Evolutionary conservation across 148 eudicot species (phyloP).

Genomic region (Chenopodium berlandieri): DNA sequence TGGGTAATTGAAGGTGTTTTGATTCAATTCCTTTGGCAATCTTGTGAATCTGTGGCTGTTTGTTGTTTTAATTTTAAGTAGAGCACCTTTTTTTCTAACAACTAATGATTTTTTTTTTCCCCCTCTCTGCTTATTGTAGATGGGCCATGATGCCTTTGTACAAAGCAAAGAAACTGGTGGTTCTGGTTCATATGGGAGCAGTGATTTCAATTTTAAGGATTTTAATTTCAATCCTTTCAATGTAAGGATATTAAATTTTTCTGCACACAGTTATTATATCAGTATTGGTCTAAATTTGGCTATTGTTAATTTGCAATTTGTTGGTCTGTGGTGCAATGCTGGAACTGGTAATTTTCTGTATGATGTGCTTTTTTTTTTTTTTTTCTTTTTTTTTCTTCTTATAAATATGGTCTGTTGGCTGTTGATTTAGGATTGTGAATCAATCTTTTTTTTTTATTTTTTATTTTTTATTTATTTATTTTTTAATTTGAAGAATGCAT

Average conservation of each 20-base stretch:
- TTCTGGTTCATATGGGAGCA: slow-evolving; percentile 35
- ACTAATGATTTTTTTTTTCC: not conserved
- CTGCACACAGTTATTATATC: not conserved
- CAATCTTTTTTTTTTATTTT: no score
- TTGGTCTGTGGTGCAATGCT: not conserved
- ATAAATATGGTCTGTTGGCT: not conserved
- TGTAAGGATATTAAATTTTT: slow-evolving; percentile 42
- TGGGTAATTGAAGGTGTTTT: no score
- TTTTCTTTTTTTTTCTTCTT: no score
- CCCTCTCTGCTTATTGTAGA: slow-evolving; percentile 27
- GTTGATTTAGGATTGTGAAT: not conserved
- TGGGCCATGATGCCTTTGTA: slow-evolving; percentile 75
- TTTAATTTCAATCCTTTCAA: slow-evolving; percentile 16
- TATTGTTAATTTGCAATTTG: not conserved
- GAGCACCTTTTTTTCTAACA: not conserved
- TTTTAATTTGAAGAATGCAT: no score
- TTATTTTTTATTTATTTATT: no score
- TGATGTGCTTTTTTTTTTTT: not conserved
- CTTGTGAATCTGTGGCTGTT: not conserved
- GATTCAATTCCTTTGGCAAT: not conserved
- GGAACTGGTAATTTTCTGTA: not conserved
- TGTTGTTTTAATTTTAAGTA: not conserved
- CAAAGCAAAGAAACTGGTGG: slow-evolving; percentile 46
- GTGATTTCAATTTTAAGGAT: slow-evolving; percentile 46
- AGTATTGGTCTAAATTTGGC: no score